A percentile compares a stretch with the other conserved stretches of the same genome.
phyloP scores from a whole-genome alignment of 129 eudicot species.

The Erigeron canadensis region DNA sequence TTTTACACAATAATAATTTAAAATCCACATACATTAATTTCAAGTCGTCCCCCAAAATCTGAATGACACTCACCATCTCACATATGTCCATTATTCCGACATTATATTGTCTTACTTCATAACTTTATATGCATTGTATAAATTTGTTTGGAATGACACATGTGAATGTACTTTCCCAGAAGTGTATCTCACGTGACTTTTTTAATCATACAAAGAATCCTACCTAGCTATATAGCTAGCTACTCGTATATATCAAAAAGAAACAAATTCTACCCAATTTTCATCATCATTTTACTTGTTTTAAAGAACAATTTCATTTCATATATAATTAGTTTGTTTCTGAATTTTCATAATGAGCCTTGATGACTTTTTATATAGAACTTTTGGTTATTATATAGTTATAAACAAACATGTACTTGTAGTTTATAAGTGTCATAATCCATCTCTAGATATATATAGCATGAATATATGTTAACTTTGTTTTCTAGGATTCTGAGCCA shows the following conservation, averaged over 20 bases:
- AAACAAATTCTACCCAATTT: not conserved
- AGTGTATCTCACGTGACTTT: constrained; percentile 66
- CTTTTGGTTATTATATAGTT: not conserved
- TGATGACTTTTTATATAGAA: not conserved
- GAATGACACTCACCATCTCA: constrained; percentile 32
- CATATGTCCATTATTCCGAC: constrained; percentile 21
- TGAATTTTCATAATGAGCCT: not conserved
- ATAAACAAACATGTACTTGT: not conserved
- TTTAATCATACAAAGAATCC: constrained; percentile 29
- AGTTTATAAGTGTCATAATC: too few relatives aligned
- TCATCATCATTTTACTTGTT: too few relatives aligned
- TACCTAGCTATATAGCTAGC: constrained; percentile 27
- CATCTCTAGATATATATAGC: constrained; percentile 18
- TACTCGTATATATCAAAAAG: constrained; percentile 12
- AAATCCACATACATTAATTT: not conserved
- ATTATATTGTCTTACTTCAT: constrained; percentile 33
- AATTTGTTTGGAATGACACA: constrained; percentile 55
- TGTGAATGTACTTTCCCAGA: constrained; percentile 77
- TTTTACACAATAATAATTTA: not conserved
- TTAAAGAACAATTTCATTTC: not conserved
- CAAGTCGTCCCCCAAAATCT: constrained; percentile 30
- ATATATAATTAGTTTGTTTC: not conserved
- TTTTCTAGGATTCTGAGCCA: constrained; percentile 30
- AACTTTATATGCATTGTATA: constrained; percentile 46
- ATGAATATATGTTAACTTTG: constrained; percentile 18